A percentile compares a stretch with the other conserved stretches of the same genome.
phyloP scores from a whole-genome alignment of 257 asterid species.

The Solanum infundibuliforme region DNA sequence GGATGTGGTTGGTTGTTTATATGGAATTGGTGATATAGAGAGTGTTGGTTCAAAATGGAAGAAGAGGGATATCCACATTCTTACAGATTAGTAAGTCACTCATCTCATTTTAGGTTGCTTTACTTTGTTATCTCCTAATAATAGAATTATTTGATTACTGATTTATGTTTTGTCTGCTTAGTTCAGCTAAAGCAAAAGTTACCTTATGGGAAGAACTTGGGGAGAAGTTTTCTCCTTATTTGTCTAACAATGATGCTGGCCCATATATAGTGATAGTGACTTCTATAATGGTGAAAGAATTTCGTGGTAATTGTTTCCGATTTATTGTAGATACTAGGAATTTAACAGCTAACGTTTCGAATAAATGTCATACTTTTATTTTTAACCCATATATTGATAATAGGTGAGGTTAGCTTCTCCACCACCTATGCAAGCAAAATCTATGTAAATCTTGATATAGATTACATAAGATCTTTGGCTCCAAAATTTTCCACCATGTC shows the following conservation, averaged over 20 bases:
- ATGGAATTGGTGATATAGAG: not conserved
- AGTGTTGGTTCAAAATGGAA: not conserved
- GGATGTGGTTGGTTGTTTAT: not conserved
- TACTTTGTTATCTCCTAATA: not conserved
- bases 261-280: not conserved
- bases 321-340: too few relatives aligned
- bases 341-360: too few relatives aligned
- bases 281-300: not conserved
- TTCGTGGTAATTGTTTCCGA: too few relatives aligned
- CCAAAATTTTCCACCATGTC: too few relatives aligned
- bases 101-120: not conserved
- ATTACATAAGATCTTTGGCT: too few relatives aligned
- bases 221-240: not conserved
- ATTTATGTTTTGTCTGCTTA: not conserved
- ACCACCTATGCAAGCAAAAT: too few relatives aligned
- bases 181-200: not conserved
- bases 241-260: not conserved
- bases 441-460: too few relatives aligned
- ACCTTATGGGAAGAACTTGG: not conserved
- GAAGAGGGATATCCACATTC: not conserved
- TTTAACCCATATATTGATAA: too few relatives aligned
- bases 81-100: not conserved
- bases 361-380: too few relatives aligned
- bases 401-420: too few relatives aligned
- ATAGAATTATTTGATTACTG: not conserved